A percentile compares a stretch with the other conserved stretches of the same genome.
These are phyloP conservation scores for Fusarium sp. DNA, from an alignment of 2,329 filamentous ascomycete species.

Conservation along the genomic window DNA sequence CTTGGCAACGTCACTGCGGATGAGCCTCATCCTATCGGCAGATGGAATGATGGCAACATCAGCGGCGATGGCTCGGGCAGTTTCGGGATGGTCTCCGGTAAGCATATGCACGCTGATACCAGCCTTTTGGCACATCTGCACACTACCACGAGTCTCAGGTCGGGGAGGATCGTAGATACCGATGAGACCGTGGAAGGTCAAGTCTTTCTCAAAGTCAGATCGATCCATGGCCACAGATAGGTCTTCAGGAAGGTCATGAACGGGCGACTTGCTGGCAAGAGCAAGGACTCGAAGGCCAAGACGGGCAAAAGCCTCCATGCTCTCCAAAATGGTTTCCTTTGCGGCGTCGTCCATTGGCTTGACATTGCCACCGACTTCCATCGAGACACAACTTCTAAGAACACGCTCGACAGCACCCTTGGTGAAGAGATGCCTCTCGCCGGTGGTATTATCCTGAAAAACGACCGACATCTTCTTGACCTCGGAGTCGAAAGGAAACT, in stretches of 20 bases:
- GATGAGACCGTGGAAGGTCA: slow-evolving; percentile 73
- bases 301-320: slow-evolving; percentile 74
- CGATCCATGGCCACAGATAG: slow-evolving; percentile 30
- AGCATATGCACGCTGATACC: slow-evolving; percentile 74
- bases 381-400: slow-evolving; percentile 67
- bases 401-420: slow-evolving; percentile 77
- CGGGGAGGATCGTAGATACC: slow-evolving; percentile 77
- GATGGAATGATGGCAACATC: slow-evolving; percentile 70
- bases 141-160: slow-evolving; percentile 66
- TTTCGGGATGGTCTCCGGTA: slow-evolving; percentile 73
- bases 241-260: slow-evolving; percentile 33
- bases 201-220: slow-evolving; percentile 59
- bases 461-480: slow-evolving; percentile 84
- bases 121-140: slow-evolving; percentile 66
- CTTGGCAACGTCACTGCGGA: slow-evolving; percentile 64
- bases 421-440: slow-evolving; percentile 64
- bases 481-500: slow-evolving; percentile 80
- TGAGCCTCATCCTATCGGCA: slow-evolving; percentile 49
- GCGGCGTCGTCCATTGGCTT: slow-evolving; percentile 49
- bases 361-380: slow-evolving; percentile 54
- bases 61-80: slow-evolving; percentile 69
- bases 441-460: slow-evolving; percentile 58
- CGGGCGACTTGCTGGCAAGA: slow-evolving; percentile 56
- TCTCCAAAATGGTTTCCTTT: slow-evolving; percentile 67
- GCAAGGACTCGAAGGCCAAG: slow-evolving; percentile 76